Conservation (phyloP, 768 basidiomycete species). For the Naematelia encephala region DNA sequence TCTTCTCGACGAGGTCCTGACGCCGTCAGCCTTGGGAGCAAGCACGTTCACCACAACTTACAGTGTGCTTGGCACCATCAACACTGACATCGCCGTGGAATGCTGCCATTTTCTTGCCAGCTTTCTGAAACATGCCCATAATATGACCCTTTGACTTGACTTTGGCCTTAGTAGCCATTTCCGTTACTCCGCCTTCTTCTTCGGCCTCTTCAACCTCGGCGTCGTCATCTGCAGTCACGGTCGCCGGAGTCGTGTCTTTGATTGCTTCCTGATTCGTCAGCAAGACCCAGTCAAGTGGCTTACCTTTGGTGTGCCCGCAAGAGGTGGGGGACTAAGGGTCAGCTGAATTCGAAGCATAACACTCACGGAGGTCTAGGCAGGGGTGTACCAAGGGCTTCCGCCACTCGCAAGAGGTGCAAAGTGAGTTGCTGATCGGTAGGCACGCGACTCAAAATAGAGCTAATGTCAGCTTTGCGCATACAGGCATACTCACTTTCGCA, state of each 20-base stretch:
- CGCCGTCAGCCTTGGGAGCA: not conserved
- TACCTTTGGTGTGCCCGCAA: slow-evolving; percentile 44
- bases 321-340: slow-evolving; percentile 41
- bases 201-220: slow-evolving; percentile 44
- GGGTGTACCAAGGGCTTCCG: slow-evolving; percentile 43
- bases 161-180: slow-evolving; percentile 41
- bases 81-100: slow-evolving; percentile 52
- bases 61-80: slow-evolving; percentile 49
- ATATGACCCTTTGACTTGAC: slow-evolving; percentile 49
- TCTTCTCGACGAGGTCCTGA: slow-evolving; percentile 26
- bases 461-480: slow-evolving; percentile 11
- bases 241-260: slow-evolving; percentile 41
- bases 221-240: slow-evolving; percentile 41
- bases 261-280: slow-evolving; percentile 39
- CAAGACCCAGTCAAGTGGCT: not conserved
- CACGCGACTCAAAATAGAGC: slow-evolving; percentile 51
- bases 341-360: not conserved
- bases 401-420: slow-evolving; percentile 51
- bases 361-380: slow-evolving; percentile 48
- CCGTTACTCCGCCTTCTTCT: slow-evolving; percentile 46
- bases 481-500: slow-evolving; percentile 46
- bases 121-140: slow-evolving; percentile 42
- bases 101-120: slow-evolving; percentile 51
- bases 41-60: slow-evolving; percentile 21
- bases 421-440: slow-evolving; percentile 53